phyloP scores from a whole-genome alignment of 75 land plant species.

The Cupressus sempervirens region DNA sequence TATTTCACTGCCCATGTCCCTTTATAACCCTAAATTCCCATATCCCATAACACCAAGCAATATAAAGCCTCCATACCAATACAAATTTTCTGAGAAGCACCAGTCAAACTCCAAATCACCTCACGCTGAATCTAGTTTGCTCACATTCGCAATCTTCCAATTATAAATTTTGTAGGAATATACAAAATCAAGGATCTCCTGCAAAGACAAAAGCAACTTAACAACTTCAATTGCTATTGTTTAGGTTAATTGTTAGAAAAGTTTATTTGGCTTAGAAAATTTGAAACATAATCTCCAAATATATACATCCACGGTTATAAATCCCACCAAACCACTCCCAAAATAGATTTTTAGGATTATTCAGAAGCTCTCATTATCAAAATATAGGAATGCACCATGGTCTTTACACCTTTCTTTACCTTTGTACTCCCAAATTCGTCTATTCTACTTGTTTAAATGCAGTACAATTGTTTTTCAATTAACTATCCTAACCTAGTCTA shows the following conservation, averaged over 20 bases:
- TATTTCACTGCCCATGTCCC: not conserved
- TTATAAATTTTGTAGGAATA: not conserved
- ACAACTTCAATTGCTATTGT: not conserved
- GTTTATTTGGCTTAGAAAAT: not conserved
- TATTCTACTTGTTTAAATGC: too few species aligned
- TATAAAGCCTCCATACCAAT: not conserved
- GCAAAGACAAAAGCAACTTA: not conserved
- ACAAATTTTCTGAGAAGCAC: not conserved
- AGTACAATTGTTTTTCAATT: not conserved
- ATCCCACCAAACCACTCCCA: not conserved
- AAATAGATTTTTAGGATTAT: not conserved
- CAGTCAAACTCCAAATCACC: not conserved
- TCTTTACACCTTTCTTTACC: not conserved
- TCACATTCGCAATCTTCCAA: not conserved
- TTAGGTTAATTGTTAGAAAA: not conserved
- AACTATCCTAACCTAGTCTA: not conserved
- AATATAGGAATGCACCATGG: too few species aligned
- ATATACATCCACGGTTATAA: not conserved
- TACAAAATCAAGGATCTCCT: not conserved
- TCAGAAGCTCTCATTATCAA: not conserved
- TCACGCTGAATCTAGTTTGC: not conserved
- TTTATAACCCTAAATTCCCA: not conserved
- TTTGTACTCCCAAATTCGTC: not conserved
- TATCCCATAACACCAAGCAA: not conserved
- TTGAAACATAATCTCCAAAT: not conserved